Evolutionary conservation across 306 rosid species (phyloP), one percentile per base, ranked within the genome.

Genomic region (Castanospermum australe): DNA sequence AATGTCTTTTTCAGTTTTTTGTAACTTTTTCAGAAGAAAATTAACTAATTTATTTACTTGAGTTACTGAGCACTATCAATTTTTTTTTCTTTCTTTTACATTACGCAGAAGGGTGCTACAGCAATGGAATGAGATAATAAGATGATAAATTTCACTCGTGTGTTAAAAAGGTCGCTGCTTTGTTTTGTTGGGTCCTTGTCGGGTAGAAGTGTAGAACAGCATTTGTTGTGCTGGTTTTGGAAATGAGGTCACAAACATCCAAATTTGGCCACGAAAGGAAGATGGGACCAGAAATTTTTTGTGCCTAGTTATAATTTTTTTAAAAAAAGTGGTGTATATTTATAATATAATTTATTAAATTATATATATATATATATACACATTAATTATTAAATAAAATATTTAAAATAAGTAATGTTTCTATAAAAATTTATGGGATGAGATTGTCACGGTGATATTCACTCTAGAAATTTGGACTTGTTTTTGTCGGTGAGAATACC

Each of bases 161-260:
- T 81, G 73, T 80, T 21, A 68, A 45, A 52, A 83, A 68, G 51
- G 80, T 36, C 55, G 42, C 80, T 71, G 79, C 20, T 67, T 39
- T 30, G 77, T 83, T 59, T 22, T 30, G 85, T 84, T 84, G 92
- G 89, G 95, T 69, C 92, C 86, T 78, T 72, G 72, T 86, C 87
- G 74, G 76, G 81, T 86, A 84, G 35, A 20, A 38, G 50, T 10
- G 70, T 64, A 48, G 47, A 82, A 88, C 93, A 86, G 86, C 92
- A 64, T 76, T 45, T 45, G 85, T 72, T 84, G 84, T 66, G 83
- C 77, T 78, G 84, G 85, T 83, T 71, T 88, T 89, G 87, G 88
- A 84, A 87, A 87, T 77, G 88, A 86, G 84, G 63, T 67, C 86
- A 86, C 86, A 85, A 92, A 76, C 24, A 84, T 89, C 92, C 94